A percentile compares a stretch with the other conserved stretches of the same genome.
Conservation (phyloP, 2,329 filamentous ascomycete species). For the Scorias spongiosa region DNA sequence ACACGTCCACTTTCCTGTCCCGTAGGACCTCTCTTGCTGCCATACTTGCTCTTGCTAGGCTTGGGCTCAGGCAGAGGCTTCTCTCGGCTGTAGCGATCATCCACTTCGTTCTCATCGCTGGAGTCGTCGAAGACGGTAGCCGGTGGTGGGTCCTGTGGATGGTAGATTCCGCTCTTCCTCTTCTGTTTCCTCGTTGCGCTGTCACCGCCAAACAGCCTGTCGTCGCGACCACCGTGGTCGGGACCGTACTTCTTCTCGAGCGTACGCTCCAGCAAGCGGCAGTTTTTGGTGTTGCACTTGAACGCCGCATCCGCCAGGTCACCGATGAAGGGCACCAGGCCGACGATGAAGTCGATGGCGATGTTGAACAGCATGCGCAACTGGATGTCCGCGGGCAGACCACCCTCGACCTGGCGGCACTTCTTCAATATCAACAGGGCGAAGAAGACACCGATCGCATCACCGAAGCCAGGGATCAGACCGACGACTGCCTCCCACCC, state of each 20-base stretch:
- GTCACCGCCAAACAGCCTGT: constrained; percentile 9
- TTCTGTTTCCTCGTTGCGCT: constrained; percentile 19
- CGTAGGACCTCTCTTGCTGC: background rate
- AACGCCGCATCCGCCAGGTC: constrained; percentile 58
- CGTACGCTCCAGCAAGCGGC: constrained; percentile 51
- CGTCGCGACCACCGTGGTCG: constrained; percentile 12
- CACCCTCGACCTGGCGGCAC: constrained; percentile 61
- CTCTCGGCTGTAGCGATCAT: background rate
- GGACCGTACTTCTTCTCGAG: constrained; percentile 52
- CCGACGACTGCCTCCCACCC: constrained; percentile 83
- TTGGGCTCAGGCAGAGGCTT: background rate
- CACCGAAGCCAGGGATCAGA: constrained; percentile 66
- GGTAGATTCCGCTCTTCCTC: constrained; percentile 17
- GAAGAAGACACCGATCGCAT: constrained; percentile 57
- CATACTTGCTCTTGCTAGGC: background rate
- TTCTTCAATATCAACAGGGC: constrained; percentile 60
- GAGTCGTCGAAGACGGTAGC: constrained; percentile 31
- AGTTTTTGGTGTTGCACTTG: constrained; percentile 64
- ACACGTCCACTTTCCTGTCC: background rate
- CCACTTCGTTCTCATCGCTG: constrained; percentile 23
- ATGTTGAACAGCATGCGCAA: constrained; percentile 72
- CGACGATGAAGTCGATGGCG: constrained; percentile 55
- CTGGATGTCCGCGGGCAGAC: constrained; percentile 47
- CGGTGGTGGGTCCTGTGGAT: constrained; percentile 23
- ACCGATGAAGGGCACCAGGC: constrained; percentile 61